phyloP scores from a whole-genome alignment of 129 eudicot genomes.

The Erigeron canadensis region DNA sequence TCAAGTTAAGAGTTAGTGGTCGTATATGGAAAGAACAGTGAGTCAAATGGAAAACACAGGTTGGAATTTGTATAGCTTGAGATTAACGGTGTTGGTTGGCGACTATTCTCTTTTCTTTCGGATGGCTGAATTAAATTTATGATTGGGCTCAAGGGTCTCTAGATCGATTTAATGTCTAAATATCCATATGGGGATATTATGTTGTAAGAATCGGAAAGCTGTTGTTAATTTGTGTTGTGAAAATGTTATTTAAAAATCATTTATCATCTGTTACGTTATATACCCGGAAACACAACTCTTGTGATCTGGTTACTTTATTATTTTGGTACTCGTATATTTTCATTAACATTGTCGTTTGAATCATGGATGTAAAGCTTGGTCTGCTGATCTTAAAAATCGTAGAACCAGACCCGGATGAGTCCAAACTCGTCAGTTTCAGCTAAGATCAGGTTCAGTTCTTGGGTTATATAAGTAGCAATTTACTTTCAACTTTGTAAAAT shows the following conservation, averaged over 20 bases:
- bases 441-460: too few species aligned
- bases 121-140: neutral
- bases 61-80: constrained; percentile 29
- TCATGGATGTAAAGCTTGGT: too few species aligned
- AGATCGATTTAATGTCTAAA: constrained; percentile 12
- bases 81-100: neutral
- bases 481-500: too few species aligned
- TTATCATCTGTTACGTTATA: constrained; percentile 1
- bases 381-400: too few species aligned
- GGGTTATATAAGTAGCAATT: too few species aligned
- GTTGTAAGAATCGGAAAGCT: constrained; percentile 7
- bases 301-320: constrained; percentile 1
- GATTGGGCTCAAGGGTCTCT: constrained; percentile 17
- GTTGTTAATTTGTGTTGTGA: constrained; percentile 3
- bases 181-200: constrained; percentile 6
- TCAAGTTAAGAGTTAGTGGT: constrained; percentile 76
- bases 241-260: neutral
- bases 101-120: neutral
- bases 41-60: constrained; percentile 2
- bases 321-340: neutral
- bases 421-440: too few species aligned
- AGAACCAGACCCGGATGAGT: too few species aligned
- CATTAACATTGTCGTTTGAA: too few species aligned
- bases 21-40: constrained; percentile 79
- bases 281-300: neutral